A percentile compares a stretch with the other conserved stretches of the same genome.
These are phyloP conservation scores for Euphorbia schlechtendalii DNA, from an alignment of 441 rosid species.

Conservation along the genomic window DNA sequence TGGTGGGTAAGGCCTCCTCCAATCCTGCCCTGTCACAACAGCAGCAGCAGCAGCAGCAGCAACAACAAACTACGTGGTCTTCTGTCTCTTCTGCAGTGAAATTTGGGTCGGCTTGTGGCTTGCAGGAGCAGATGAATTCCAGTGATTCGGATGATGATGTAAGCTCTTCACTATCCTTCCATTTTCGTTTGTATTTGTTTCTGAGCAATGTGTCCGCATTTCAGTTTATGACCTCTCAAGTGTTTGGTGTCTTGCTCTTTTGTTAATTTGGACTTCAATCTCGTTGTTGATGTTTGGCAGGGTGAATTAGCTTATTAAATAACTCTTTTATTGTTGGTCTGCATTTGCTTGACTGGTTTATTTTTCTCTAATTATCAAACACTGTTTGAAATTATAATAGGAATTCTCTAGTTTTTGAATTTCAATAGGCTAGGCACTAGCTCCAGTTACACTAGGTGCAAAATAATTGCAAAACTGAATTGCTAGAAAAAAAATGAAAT, in stretches of 20 bases:
- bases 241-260: not conserved
- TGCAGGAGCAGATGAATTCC: slow-evolving; percentile 44
- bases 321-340: not conserved
- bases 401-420: slow-evolving; percentile 1
- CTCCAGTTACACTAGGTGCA: too few relatives aligned
- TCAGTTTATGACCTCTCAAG: not conserved
- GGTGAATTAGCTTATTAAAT: not conserved
- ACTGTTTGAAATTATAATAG: not conserved
- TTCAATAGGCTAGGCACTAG: too few relatives aligned
- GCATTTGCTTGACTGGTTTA: not conserved
- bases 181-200: not conserved
- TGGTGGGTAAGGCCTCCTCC: slow-evolving; percentile 70
- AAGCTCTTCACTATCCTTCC: not conserved
- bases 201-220: not conserved
- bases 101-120: slow-evolving; percentile 35
- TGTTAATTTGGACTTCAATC: not conserved
- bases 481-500: too few relatives aligned
- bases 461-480: too few relatives aligned
- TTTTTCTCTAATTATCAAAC: not conserved
- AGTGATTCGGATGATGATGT: slow-evolving; percentile 87
- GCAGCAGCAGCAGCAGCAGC: slow-evolving; percentile 22
- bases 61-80: slow-evolving; percentile 41
- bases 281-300: not conserved
- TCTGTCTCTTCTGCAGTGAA: slow-evolving; percentile 43
- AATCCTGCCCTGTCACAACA: slow-evolving; percentile 26